A percentile compares a stretch with the other conserved stretches of the same genome.
phyloP scores from a whole-genome alignment of 176 grass and related monocot species.

The Rhipidocladum racemiflorum region DNA sequence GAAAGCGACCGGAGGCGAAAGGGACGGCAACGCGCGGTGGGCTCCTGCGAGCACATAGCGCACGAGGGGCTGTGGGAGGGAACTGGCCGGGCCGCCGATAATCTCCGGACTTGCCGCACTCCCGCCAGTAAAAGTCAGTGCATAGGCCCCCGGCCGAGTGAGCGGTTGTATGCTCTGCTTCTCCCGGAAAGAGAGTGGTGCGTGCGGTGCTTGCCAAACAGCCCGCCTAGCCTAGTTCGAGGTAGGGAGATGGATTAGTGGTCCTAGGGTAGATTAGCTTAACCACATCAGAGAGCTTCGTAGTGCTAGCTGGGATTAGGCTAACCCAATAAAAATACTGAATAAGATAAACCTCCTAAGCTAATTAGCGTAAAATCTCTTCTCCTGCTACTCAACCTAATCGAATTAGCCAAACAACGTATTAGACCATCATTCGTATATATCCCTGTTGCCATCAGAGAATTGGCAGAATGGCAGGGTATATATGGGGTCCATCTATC shows the following conservation, averaged over 20 bases:
- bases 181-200: background rate
- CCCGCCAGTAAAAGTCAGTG: background rate
- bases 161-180: background rate
- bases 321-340: too few relatives aligned
- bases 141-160: background rate
- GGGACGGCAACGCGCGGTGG: constrained; percentile 18
- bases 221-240: too few relatives aligned
- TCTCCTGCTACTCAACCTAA: background rate
- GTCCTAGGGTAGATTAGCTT: too few relatives aligned
- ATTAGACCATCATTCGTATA: background rate
- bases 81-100: background rate
- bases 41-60: constrained; percentile 24
- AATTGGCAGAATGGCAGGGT: background rate
- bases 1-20: constrained; percentile 36
- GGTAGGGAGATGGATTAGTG: too few relatives aligned
- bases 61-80: background rate
- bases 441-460: constrained; percentile 12
- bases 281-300: too few relatives aligned
- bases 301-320: too few relatives aligned
- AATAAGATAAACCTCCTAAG: too few relatives aligned
- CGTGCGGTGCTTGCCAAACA: background rate
- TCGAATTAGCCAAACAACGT: background rate
- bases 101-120: constrained; percentile 7
- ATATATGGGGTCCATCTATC: constrained; percentile 9
- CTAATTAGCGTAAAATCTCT: too few relatives aligned